phyloP scores from a whole-genome alignment of 495 filamentous ascomycete species.

The Penicillium robsamsonii region DNA sequence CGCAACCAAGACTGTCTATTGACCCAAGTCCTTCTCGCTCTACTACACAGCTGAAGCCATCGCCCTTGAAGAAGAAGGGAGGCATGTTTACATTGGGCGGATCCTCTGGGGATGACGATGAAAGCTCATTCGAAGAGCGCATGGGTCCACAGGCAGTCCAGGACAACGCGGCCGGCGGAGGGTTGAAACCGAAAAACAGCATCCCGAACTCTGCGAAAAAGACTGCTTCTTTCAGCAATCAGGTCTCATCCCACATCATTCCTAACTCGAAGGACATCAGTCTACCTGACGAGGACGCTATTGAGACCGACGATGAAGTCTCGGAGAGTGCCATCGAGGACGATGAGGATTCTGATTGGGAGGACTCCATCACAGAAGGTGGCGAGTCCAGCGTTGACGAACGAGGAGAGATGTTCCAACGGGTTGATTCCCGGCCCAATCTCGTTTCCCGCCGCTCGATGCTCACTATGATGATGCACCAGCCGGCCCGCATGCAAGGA shows the following conservation, averaged over 20 bases:
- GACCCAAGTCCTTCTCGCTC: conserved; percentile 48
- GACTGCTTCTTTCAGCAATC: conserved; percentile 79
- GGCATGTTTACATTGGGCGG: conserved; percentile 75
- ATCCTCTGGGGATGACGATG: conserved; percentile 74
- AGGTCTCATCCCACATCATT: conserved; percentile 65
- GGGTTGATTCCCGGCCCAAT: conserved; percentile 85
- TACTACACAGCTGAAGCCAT: conserved; percentile 42
- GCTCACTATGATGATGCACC: conserved; percentile 84
- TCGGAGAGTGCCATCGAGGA: conserved; percentile 86
- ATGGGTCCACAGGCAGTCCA: conserved; percentile 43
- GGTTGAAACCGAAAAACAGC: conserved; percentile 35
- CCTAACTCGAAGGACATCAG: conserved; percentile 56
- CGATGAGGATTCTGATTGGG: conserved; percentile 85
- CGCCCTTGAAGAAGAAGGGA: conserved; percentile 55
- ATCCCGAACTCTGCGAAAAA: conserved; percentile 57
- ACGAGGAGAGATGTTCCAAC: conserved; percentile 68
- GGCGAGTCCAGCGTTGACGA: conserved; percentile 79
- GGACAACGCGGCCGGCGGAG: conserved; percentile 55
- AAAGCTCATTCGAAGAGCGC: conserved; percentile 73
- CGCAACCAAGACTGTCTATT: conserved; percentile 52
- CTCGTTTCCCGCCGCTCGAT: conserved; percentile 83
- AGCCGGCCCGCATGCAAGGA: conserved; percentile 49
- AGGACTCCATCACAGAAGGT: conserved; percentile 88
- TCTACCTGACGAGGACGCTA: conserved; percentile 68
- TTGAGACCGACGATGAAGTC: conserved; percentile 68